These are phyloP conservation scores for Eucalyptus curtisii DNA, from an alignment of 345 rosid species.

Conservation along the genomic window DNA sequence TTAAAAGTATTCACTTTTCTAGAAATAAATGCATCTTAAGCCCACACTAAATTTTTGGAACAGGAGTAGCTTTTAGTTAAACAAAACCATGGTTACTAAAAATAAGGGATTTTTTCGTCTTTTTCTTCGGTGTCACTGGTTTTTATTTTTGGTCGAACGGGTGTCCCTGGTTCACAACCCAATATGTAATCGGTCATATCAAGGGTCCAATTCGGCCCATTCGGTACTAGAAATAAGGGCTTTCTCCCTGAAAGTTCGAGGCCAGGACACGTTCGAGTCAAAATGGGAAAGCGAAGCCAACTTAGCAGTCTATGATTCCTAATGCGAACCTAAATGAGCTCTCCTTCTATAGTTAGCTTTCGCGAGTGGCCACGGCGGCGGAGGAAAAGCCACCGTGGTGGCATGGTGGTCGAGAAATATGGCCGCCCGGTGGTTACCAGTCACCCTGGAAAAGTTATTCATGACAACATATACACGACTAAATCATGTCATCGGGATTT, in stretches of 20 bases:
- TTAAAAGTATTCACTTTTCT: not conserved
- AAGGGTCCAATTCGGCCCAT: not conserved
- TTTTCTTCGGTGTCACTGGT: not conserved
- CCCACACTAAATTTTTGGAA: not conserved
- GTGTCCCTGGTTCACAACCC: not conserved
- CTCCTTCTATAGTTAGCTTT: not conserved
- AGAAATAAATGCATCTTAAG: not conserved
- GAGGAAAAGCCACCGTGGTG: not conserved
- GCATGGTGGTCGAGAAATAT: not conserved
- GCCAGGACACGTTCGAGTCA: not conserved
- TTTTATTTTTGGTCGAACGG: not conserved
- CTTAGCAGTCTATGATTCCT: not conserved
- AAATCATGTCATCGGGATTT: accelerated
- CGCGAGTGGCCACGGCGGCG: not conserved
- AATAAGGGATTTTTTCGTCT: not conserved
- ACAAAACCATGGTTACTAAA: not conserved
- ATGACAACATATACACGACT: not conserved
- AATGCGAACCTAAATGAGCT: not conserved
- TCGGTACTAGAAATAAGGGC: not conserved
- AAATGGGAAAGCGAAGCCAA: not conserved
- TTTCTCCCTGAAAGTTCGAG: not conserved
- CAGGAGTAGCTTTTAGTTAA: not conserved
- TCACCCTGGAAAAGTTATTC: not conserved
- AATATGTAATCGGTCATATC: not conserved
- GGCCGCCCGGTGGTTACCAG: not conserved